Evolutionary conservation across 1,284 basidiomycete species (phyloP), one percentile per base, ranked within the genome.

Genomic region (Prillingera fragicola): DNA sequence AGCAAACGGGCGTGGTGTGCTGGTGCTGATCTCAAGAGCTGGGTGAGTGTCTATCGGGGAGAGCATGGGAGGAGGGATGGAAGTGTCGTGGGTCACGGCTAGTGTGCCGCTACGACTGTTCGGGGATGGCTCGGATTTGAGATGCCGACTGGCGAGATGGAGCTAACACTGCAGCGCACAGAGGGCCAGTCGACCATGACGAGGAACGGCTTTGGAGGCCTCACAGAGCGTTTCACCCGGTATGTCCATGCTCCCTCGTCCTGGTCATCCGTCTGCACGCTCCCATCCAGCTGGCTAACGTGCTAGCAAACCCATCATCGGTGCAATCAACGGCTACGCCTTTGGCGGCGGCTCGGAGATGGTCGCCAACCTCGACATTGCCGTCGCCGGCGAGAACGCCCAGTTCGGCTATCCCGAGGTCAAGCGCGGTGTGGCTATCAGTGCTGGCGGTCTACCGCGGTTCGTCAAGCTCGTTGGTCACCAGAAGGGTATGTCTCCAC

Each of bases 321-420:
- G 50, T 15, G 50, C 50, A 2, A 45, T 52, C 27, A 39, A 42
- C 33, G 50, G 50, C 17, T 38, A 43, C 27, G 50, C 46, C 1
- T 43, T 52, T 19, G 50, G 50, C 7, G 50, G 50, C 17, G 50
- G 50, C 9, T 25, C 19, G n/a, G 50, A 52, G 41, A 41, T 52
- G 22, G 47, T 27, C 7, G 31, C 45, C 22, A 48, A 48, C 40
- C 46, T 48, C 38, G 50, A 52, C 46, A 42, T 52, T 6, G 33
- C 25, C 9, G 32, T 52, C 15, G 50, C 46, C 14, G 46, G 50
- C 29, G 26, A 48, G 34, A 28, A 26, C 9, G 43, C 50, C 1
- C 33, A 26, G 3, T 43, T 52, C 17, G 50, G 50, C 22, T 52
- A 43, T 28, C 50, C 50, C 10, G 50, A 52, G 43, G 50, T 41